Percentiles rank a stretch among this genome's conserved stretches.
Evolutionary conservation across 164 flowering plant genomes (phyloP).

Genomic region (Taxillus chinensis): DNA sequence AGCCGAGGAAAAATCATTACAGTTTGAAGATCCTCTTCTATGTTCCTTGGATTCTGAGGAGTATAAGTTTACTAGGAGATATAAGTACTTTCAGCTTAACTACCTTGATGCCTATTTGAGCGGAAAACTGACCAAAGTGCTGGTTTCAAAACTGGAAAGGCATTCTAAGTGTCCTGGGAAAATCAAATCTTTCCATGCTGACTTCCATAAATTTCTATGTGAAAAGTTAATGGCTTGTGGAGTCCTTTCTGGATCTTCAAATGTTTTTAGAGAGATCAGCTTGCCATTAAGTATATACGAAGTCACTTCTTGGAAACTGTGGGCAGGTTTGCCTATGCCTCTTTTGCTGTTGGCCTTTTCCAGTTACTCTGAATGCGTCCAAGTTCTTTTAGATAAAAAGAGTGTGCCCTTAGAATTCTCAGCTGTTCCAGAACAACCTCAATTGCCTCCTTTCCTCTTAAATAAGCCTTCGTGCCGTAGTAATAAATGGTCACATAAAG

Average conservation of each 20-base stretch:
- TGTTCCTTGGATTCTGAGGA: conserved; percentile 20
- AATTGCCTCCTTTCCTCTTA: conserved; percentile 52
- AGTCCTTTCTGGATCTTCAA: conserved; percentile 15
- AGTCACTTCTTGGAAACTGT: conserved; percentile 40
- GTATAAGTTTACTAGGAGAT: conserved; percentile 31
- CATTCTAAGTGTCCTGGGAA: not conserved
- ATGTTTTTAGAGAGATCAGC: conserved; percentile 28
- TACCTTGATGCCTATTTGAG: conserved; percentile 34
- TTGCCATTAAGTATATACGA: conserved; percentile 55
- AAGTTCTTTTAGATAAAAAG: conserved; percentile 19
- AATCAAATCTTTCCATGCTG: conserved; percentile 14
- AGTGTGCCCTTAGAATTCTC: conserved; percentile 31
- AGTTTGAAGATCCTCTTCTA: conserved; percentile 18
- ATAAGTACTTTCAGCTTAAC: conserved; percentile 29
- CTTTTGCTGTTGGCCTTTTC: conserved; percentile 45
- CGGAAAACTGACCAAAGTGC: conserved; percentile 22
- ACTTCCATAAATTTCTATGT: conserved; percentile 22
- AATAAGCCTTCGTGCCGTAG: conserved; percentile 43
- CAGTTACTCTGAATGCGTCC: conserved; percentile 31
- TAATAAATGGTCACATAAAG: conserved; percentile 38
- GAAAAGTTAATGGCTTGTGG: conserved; percentile 41
- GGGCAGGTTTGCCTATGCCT: conserved; percentile 45
- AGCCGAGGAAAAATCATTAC: conserved; percentile 10
- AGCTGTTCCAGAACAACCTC: conserved; percentile 41
- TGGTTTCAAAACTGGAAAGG: conserved; percentile 20